These are phyloP conservation scores for Triangularia verruculosa DNA, from an alignment of 2,329 filamentous ascomycete genomes.

Conservation along the genomic window DNA sequence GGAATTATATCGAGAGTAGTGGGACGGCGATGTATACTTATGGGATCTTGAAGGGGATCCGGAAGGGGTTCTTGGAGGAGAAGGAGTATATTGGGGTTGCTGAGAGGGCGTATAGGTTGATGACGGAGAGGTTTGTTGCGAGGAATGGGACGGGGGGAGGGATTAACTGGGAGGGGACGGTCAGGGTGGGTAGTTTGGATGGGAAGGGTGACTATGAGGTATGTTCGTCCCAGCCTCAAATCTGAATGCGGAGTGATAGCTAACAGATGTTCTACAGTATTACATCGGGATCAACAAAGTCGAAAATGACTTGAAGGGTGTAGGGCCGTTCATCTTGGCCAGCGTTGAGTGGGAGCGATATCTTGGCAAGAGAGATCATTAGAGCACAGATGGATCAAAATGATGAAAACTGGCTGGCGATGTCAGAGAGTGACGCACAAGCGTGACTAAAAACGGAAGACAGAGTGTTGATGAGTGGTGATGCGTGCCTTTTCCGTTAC, in stretches of 20 bases:
- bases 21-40: constrained; percentile 58
- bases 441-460: too few relatives aligned
- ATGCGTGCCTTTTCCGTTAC: too few relatives aligned
- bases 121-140: constrained; percentile 16
- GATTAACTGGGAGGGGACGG: constrained; percentile 21
- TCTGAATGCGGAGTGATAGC: background rate
- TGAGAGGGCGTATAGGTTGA: constrained; percentile 9
- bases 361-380: background rate
- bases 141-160: constrained; percentile 13
- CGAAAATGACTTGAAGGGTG: constrained; percentile 15
- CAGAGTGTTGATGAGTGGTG: too few relatives aligned
- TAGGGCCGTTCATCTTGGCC: constrained; percentile 16
- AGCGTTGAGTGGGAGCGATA: constrained; percentile 20
- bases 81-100: constrained; percentile 4
- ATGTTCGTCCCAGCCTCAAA: background rate
- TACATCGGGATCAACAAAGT: constrained; percentile 16
- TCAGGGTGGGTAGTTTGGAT: constrained; percentile 22
- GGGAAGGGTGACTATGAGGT: constrained; percentile 17
- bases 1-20: constrained; percentile 61
- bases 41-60: constrained; percentile 44
- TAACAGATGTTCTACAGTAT: constrained; percentile 9
- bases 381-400: too few relatives aligned
- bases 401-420: too few relatives aligned
- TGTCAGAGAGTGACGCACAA: too few relatives aligned
- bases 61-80: constrained; percentile 44